Conservation (phyloP, 2,329 filamentous ascomycete genomes). For the Fonsecaea erecta region DNA sequence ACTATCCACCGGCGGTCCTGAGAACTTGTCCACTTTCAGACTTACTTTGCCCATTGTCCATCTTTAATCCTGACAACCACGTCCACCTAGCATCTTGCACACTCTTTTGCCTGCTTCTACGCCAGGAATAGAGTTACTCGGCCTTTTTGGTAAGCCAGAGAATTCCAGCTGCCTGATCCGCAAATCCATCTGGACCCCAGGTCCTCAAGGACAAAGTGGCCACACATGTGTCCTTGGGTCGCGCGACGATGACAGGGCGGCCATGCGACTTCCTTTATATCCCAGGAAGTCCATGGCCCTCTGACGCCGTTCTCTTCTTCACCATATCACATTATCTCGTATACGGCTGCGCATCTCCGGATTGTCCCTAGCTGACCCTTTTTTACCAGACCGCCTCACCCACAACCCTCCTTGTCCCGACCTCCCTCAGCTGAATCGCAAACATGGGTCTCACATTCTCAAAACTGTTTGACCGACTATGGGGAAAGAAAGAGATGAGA, state of each 20-base stretch:
- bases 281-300: conserved; percentile 6
- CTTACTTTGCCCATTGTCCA: conserved; percentile 23
- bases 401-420: conserved; percentile 34
- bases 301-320: conserved; percentile 3
- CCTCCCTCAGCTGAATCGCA: conserved; percentile 45
- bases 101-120: conserved; percentile 28
- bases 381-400: conserved; percentile 47
- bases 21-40: conserved; percentile 27
- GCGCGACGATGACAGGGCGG: conserved; percentile 23
- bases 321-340: not conserved
- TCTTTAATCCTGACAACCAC: conserved; percentile 25
- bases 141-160: conserved; percentile 33
- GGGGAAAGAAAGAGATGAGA: conserved; percentile 99
- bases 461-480: conserved; percentile 93
- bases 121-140: conserved; percentile 27
- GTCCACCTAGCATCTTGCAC: conserved; percentile 23
- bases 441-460: conserved; percentile 98
- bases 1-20: conserved; percentile 18
- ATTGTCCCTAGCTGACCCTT: conserved; percentile 31
- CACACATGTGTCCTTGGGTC: conserved; percentile 33
- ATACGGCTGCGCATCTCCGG: conserved; percentile 6
- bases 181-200: conserved; percentile 5
- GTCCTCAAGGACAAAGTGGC: conserved; percentile 38
- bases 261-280: conserved; percentile 17
- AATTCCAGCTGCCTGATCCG: conserved; percentile 34